Evolutionary conservation across 2,329 filamentous ascomycete genomes (phyloP), one percentile per base, ranked within the genome.

Genomic region (Conoideocrella luteorostrata): DNA sequence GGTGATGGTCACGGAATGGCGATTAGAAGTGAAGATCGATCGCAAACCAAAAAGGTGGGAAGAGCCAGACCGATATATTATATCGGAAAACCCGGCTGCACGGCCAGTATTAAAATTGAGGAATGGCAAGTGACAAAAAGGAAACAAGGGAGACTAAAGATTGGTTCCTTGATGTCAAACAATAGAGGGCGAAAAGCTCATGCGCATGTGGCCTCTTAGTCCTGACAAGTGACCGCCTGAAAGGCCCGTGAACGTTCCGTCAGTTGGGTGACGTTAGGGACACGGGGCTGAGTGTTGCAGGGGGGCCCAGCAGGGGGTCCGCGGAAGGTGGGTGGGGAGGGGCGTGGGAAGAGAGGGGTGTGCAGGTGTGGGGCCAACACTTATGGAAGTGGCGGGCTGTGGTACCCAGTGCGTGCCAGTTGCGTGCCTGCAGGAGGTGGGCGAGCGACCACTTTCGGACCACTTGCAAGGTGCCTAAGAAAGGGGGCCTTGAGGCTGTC

Each of bases 191-290:
- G 43, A 41, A 38, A 46, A 47, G 50, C 33, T 40, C 47, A 49
- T 57, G 56, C 54, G 56, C 57, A 59, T 62, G 59, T 60, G 56
- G 47, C 49, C 52, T 53, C 28, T 26, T 30, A 23, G 36, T 35
- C 26, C 46, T 47, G 48, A 51, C 51, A 50, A 62, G 53, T 58
- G 58, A 57, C 56, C 55, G 39, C 46, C 49, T 47, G 40, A 34
- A 50, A 52, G 50, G 52, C 47, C 55, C 51, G 53, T 55, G 54
- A 54, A 57, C 56, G 47, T 59, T 61, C n/a, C 60, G 59, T 65
- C 59, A 62, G 58, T 60, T 53, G 57, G n/a, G 61, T 67, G 65
- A 68, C 64, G 65, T 68, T 66, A 55, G 53, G 57, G 58, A 55
- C 62, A 65, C 64, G 67, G 68, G 67, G 67, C 66, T 68, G 66